A percentile compares a stretch with the other conserved stretches of the same genome.
Conservation (phyloP, 2,329 filamentous ascomycete species). For the Colletotrichum navitas region DNA sequence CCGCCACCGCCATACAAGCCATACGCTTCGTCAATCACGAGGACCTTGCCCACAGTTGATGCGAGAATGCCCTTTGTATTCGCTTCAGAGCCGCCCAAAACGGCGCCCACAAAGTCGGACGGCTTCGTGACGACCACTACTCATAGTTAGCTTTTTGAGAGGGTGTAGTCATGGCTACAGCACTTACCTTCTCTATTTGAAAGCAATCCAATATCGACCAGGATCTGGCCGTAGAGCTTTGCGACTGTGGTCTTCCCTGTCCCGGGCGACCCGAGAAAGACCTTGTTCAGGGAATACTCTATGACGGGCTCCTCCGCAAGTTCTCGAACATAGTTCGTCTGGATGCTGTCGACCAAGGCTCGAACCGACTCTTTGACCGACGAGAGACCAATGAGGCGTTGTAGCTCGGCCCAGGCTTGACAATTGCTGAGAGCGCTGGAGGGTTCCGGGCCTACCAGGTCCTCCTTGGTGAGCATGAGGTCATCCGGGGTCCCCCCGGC, state of each 20-base stretch:
- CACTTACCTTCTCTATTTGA: slow-evolving; percentile 74
- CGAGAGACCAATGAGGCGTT: slow-evolving; percentile 68
- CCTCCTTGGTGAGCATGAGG: slow-evolving; percentile 71
- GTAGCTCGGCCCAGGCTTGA: slow-evolving; percentile 68
- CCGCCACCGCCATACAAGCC: slow-evolving; percentile 64
- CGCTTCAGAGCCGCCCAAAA: slow-evolving; percentile 75
- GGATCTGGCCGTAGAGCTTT: slow-evolving; percentile 77
- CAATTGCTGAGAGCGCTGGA: slow-evolving; percentile 63
- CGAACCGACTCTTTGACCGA: slow-evolving; percentile 73
- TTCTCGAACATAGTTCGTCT: slow-evolving; percentile 75
- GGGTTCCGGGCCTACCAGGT: slow-evolving; percentile 79
- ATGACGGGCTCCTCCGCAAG: slow-evolving; percentile 70
- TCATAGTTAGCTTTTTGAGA: neutral
- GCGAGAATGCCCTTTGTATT: slow-evolving; percentile 80
- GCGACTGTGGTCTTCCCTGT: slow-evolving; percentile 84
- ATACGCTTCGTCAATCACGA: slow-evolving; percentile 87
- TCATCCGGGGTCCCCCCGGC: slow-evolving; percentile 62
- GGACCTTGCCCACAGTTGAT: slow-evolving; percentile 76
- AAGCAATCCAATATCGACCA: slow-evolving; percentile 75
- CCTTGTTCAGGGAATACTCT: slow-evolving; percentile 73
- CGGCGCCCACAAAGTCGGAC: slow-evolving; percentile 76
- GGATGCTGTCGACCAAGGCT: slow-evolving; percentile 70
- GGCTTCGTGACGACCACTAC: slow-evolving; percentile 78
- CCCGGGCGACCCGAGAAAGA: slow-evolving; percentile 79
- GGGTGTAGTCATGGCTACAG: neutral